A percentile compares a stretch with the other conserved stretches of the same genome.
These are phyloP conservation scores for Colletotrichum graminicola DNA, from an alignment of 2,329 filamentous ascomycete genomes.

Conservation along the genomic window DNA sequence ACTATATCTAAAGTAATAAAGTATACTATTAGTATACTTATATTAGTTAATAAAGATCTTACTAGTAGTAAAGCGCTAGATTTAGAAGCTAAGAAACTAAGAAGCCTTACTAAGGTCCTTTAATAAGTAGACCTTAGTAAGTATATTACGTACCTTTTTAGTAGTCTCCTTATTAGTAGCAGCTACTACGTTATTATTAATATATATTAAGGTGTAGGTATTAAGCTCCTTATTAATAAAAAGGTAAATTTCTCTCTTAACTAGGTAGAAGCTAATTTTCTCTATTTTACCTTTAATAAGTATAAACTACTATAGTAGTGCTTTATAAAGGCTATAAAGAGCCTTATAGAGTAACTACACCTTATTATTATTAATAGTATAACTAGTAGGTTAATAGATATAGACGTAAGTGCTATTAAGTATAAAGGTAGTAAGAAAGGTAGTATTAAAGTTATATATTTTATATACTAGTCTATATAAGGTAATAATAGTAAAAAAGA, in stretches of 20 bases:
- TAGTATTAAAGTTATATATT: neutral
- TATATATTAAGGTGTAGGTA: neutral
- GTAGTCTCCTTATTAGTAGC: neutral
- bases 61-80: rapidly evolving
- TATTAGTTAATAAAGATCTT: neutral
- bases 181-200: neutral
- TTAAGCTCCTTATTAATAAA: neutral
- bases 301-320: neutral
- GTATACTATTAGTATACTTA: neutral
- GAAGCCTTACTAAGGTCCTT: neutral
- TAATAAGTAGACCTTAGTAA: neutral
- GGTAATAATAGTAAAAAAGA: neutral
- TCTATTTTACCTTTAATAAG: neutral
- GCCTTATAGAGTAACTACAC: neutral
- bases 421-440: neutral
- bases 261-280: neutral
- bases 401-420: neutral
- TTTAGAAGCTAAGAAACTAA: neutral
- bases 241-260: neutral
- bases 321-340: neutral
- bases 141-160: neutral
- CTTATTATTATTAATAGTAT: neutral
- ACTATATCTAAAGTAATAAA: neutral
- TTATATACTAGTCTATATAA: neutral
- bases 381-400: neutral